Evolutionary conservation across 352 stramenopile genomes (phyloP), one percentile per base, ranked within the genome.

Genomic region (Thraustochytrium sp.): DNA sequence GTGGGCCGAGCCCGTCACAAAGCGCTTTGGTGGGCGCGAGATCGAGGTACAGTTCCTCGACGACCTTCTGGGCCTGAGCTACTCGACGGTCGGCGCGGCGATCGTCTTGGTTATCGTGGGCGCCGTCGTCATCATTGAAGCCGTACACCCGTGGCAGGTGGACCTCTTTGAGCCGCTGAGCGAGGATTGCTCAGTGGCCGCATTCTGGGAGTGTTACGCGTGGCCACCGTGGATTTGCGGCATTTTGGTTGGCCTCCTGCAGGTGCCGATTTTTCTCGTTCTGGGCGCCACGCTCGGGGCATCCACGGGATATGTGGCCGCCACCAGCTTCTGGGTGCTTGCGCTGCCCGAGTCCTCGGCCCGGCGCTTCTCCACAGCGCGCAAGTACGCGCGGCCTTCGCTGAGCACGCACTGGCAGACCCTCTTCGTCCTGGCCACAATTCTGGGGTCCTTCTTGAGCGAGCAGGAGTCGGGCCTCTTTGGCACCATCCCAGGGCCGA

Each of bases 201-300:
- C 34, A 4, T 72, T 72, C 26, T 72, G 59, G 59, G 46, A 72
- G 5, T 72, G 59, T 31, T 72, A 42, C 29, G 51, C 31, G 38
- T 84, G 76, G 76, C 75, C 76, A 23, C 68, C 80, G 5, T 37
- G 55, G 18, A 44, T 82, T 23, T 44, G 26, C 51, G 80, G 80
- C 26, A n/a, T 74, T 23, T 46, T 85, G n/a, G 46, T 85, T 0
- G 80, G 80, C n/a, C 26, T 84, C 54, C 18, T 85, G 29, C 80
- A 85, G 59, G 13, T 85, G 5, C 80, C 80, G 23, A 16, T 82
- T 21, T 65, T 76, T 21, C 48, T 85, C 26, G 36, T 72, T 26
- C 42, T 72, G 59, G 40, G 59, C 29, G 46, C 16, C 36, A 26
- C 31, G 11, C 59, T 72, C 36, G 59, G 59, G 21, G 42, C 59